Percentiles rank a stretch among this genome's conserved stretches.
These are phyloP conservation scores for Phytophthora sp. DNA, from an alignment of 352 stramenopile genomes.

Conservation along the genomic window DNA sequence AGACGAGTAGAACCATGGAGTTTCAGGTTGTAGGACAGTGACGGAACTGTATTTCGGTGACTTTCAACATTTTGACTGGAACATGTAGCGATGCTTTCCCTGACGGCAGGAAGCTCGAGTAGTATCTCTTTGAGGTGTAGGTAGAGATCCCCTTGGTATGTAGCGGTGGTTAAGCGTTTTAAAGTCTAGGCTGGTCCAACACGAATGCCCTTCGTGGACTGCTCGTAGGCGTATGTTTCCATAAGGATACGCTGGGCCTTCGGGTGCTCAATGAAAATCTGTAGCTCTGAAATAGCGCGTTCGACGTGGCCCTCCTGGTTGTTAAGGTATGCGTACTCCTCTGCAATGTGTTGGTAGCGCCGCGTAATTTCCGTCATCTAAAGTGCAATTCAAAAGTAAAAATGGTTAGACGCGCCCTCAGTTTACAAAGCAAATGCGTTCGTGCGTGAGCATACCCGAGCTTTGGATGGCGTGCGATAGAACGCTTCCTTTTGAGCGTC, in stretches of 20 bases:
- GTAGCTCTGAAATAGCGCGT: conserved; percentile 73
- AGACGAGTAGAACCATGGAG: conserved; percentile 23
- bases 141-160: conserved; percentile 8
- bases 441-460: too few species aligned
- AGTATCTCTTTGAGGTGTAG: conserved; percentile 16
- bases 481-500: conserved; percentile 65
- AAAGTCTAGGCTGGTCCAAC: conserved; percentile 56
- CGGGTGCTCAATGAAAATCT: conserved; percentile 78
- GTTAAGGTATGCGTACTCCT: conserved; percentile 68
- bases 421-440: too few species aligned
- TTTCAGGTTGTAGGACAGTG: background rate
- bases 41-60: conserved; percentile 13
- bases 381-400: background rate
- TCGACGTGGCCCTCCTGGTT: conserved; percentile 73
- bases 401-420: background rate
- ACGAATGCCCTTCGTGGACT: conserved; percentile 71
- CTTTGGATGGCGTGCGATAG: conserved; percentile 74
- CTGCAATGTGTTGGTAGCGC: conserved; percentile 74
- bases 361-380: conserved; percentile 82
- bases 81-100: conserved; percentile 12
- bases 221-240: conserved; percentile 63
- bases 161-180: conserved; percentile 4
- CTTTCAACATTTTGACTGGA: conserved; percentile 25
- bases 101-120: conserved; percentile 2
- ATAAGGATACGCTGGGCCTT: conserved; percentile 70